These are phyloP conservation scores for Tolypocladium sp. DNA, from an alignment of 2,329 filamentous ascomycete species.

Conservation along the genomic window DNA sequence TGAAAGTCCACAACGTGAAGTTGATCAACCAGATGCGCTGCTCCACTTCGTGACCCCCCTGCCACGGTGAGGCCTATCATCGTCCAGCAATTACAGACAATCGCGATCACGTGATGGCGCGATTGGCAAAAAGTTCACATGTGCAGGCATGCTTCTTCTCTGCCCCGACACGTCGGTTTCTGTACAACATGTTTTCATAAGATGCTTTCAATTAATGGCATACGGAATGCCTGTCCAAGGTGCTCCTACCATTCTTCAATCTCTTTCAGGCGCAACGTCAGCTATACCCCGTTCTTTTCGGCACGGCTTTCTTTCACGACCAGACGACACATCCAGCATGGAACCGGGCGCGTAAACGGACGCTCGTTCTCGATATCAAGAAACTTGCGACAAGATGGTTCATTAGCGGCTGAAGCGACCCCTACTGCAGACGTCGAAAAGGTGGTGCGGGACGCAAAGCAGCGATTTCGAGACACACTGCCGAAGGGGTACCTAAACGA, in stretches of 20 bases:
- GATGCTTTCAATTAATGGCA: constrained; percentile 25
- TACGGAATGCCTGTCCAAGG: constrained; percentile 22
- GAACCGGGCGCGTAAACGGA: constrained; percentile 6
- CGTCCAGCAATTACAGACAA: constrained; percentile 4
- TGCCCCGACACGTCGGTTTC: constrained; percentile 1
- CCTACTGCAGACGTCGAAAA: constrained; percentile 40
- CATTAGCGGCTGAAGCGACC: not conserved
- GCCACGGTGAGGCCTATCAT: constrained; percentile 5
- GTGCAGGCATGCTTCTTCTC: constrained; percentile 4
- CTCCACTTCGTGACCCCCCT: not conserved
- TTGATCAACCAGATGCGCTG: not conserved
- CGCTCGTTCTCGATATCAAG: constrained; percentile 20
- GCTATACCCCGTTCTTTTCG: not conserved
- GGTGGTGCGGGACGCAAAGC: constrained; percentile 61
- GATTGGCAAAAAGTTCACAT: constrained; percentile 13
- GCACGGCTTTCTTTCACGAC: not conserved
- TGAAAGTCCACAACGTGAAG: too few species aligned
- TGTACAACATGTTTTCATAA: constrained; percentile 11
- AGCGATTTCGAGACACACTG: constrained; percentile 67
- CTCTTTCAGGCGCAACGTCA: constrained; percentile 5
- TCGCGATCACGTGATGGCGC: constrained; percentile 19
- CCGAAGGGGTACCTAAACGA: constrained; percentile 61
- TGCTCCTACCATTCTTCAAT: constrained; percentile 11
- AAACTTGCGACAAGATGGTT: constrained; percentile 11
- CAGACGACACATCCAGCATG: not conserved